These are phyloP conservation scores for Mentha longifolia DNA, from an alignment of 257 asterid genomes.

Conservation along the genomic window DNA sequence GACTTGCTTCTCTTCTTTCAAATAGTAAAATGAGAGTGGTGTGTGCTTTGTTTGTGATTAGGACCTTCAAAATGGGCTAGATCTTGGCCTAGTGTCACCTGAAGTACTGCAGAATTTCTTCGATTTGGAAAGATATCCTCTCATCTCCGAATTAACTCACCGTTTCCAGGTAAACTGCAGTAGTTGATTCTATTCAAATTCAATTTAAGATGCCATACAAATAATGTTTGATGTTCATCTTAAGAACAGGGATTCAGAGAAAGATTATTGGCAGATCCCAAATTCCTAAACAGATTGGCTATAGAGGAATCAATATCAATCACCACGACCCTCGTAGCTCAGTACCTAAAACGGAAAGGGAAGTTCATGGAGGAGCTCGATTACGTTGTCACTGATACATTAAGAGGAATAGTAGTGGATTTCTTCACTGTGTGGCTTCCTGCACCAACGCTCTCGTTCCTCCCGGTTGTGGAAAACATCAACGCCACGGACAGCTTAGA, in stretches of 20 bases:
- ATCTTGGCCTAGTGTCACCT: slow-evolving; percentile 21
- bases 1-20: too few species aligned
- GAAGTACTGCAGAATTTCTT: slow-evolving; percentile 24
- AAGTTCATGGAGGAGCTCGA: slow-evolving; percentile 84
- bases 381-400: slow-evolving; percentile 79
- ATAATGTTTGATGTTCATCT: neutral
- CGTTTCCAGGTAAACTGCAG: slow-evolving; percentile 19
- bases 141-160: slow-evolving; percentile 15
- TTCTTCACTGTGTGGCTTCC: slow-evolving; percentile 99
- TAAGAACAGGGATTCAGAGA: slow-evolving; percentile 87
- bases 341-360: slow-evolving; percentile 81
- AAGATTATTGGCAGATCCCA: slow-evolving; percentile 93
- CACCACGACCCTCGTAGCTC: slow-evolving; percentile 89
- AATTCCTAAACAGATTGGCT: slow-evolving; percentile 83
- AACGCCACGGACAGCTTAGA: slow-evolving; percentile 56
- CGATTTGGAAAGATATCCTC: slow-evolving; percentile 14
- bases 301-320: slow-evolving; percentile 94
- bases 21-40: too few species aligned
- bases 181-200: neutral
- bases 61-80: slow-evolving; percentile 24
- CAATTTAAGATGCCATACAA: neutral
- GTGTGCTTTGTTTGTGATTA: neutral
- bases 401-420: slow-evolving; percentile 86
- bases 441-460: slow-evolving; percentile 93
- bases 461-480: slow-evolving; percentile 10